Percentiles rank a stretch among this genome's conserved stretches.
Conservation (phyloP, 73 alveolate species). For the Breviolum minutum region DNA sequence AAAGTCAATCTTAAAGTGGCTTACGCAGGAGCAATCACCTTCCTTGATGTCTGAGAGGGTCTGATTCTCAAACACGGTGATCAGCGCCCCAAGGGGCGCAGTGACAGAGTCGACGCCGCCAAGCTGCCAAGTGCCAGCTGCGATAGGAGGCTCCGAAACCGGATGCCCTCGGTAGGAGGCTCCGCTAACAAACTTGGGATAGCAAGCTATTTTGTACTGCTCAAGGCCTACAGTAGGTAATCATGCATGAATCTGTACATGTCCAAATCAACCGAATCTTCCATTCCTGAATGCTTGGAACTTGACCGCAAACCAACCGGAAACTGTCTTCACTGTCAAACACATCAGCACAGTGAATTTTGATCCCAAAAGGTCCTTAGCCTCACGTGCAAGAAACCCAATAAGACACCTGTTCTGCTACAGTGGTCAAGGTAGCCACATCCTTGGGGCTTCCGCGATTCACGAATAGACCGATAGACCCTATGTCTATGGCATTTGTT, state of each 20-base stretch:
- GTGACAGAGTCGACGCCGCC: background rate
- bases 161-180: background rate
- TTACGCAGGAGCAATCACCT: background rate
- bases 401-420: slow-evolving; percentile 60
- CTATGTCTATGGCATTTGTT: too few species aligned
- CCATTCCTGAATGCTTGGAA: too few species aligned
- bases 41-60: background rate
- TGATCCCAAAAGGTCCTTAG: background rate
- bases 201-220: background rate
- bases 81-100: background rate
- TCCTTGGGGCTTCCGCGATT: background rate
- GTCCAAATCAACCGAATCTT: too few species aligned
- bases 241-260: too few species aligned
- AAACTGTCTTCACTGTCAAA: too few species aligned
- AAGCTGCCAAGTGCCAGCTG: background rate
- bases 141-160: background rate
- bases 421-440: slow-evolving; percentile 36
- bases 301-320: too few species aligned
- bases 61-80: background rate
- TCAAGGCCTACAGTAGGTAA: background rate
- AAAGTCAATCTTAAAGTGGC: background rate
- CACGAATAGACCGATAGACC: too few species aligned
- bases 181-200: slow-evolving; percentile 10
- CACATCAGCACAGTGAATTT: too few species aligned
- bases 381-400: background rate